Evolutionary conservation across 495 filamentous ascomycete genomes (phyloP).

Genomic region (Hypoxylon perforatum): DNA sequence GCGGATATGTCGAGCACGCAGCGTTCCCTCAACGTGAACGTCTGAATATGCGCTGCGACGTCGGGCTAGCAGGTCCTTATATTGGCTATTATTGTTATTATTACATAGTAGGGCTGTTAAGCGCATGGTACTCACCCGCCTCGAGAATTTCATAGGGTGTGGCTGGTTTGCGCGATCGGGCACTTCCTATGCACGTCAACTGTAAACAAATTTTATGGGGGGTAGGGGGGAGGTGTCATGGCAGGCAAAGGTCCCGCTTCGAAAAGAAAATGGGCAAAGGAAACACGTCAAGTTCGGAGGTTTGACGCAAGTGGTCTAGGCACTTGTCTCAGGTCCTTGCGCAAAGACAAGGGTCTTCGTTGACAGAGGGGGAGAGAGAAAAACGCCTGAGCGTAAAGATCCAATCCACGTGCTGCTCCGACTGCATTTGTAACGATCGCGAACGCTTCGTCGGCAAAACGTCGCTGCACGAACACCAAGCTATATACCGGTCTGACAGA

Average conservation of each 20-base stretch:
- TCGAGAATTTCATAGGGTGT: slow-evolving; percentile 31
- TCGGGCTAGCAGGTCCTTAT: slow-evolving; percentile 11
- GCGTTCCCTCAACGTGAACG: slow-evolving; percentile 7
- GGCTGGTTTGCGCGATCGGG: slow-evolving; percentile 23
- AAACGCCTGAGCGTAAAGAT: slow-evolving; percentile 5
- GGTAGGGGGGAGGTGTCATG: too few relatives aligned
- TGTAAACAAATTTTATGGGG: slow-evolving; percentile 39
- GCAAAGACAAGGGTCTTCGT: slow-evolving; percentile 21
- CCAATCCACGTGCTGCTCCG: slow-evolving; percentile 15
- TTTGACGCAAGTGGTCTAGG: slow-evolving; percentile 39
- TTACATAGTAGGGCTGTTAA: slow-evolving; percentile 12
- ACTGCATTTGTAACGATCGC: background rate
- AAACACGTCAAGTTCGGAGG: slow-evolving; percentile 38
- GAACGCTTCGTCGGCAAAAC: too few relatives aligned
- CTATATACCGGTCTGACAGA: background rate
- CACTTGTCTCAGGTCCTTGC: slow-evolving; percentile 39
- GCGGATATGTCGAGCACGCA: slow-evolving; percentile 9
- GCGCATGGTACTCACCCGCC: slow-evolving; percentile 21
- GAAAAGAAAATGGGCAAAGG: slow-evolving; percentile 20
- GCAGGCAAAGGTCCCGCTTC: slow-evolving; percentile 17
- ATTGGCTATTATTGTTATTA: slow-evolving; percentile 10
- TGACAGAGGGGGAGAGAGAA: too few relatives aligned
- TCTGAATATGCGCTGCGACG: slow-evolving; percentile 10
- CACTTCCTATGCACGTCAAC: slow-evolving; percentile 34
- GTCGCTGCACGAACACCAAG: too few relatives aligned